Evolutionary conservation across 1,284 basidiomycete genomes (phyloP).

Genomic region (Fomitopsis pinicola): DNA sequence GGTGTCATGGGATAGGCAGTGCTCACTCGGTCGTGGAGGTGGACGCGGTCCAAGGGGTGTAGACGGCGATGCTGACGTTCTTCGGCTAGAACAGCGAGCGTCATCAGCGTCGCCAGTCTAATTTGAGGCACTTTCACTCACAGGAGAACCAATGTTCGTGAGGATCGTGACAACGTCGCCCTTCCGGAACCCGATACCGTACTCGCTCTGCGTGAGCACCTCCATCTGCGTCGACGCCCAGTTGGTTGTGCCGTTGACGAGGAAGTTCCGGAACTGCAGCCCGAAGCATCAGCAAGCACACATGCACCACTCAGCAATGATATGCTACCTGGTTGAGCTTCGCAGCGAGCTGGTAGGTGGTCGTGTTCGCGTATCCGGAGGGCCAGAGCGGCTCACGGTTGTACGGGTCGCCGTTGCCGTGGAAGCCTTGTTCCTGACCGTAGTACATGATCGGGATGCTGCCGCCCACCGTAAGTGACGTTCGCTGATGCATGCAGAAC

Average conservation of each 20-base stretch:
- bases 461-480: conserved; percentile 26
- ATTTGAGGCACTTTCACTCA: conserved; percentile 28
- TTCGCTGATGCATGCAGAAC: conserved; percentile 7
- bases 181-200: conserved; percentile 69
- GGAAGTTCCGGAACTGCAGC: conserved; percentile 58
- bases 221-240: conserved; percentile 57
- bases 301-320: background rate
- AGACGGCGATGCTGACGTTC: conserved; percentile 50
- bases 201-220: conserved; percentile 52
- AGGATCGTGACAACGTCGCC: conserved; percentile 66
- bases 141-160: conserved; percentile 76
- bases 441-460: conserved; percentile 57
- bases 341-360: conserved; percentile 56
- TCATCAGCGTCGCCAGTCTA: background rate
- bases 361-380: conserved; percentile 59
- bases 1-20: background rate
- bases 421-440: conserved; percentile 50
- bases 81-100: conserved; percentile 36
- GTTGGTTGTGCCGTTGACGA: conserved; percentile 50
- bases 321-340: conserved; percentile 54
- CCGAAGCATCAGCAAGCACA: background rate
- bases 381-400: conserved; percentile 81
- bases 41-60: conserved; percentile 44
- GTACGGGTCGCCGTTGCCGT: conserved; percentile 39
- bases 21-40: conserved; percentile 53